These are phyloP conservation scores for Trypanosoma rangeli DNA, from an alignment of 208 protist genomes.

Conservation along the genomic window DNA sequence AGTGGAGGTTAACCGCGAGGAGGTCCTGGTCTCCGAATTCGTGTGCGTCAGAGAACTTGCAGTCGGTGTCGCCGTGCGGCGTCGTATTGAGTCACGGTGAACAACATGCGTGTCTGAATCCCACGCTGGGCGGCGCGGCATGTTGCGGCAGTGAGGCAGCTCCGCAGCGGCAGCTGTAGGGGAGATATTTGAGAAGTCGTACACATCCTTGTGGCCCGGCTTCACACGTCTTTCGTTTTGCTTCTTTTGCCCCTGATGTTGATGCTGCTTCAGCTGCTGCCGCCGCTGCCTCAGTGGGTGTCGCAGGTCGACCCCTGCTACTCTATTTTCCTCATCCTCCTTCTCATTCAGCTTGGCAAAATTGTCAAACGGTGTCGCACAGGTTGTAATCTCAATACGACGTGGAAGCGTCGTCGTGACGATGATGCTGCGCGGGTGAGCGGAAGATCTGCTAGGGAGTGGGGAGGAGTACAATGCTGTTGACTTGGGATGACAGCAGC, in stretches of 20 bases:
- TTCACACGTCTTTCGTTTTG: background rate
- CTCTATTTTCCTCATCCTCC: background rate
- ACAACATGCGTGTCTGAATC: background rate
- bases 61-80: background rate
- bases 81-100: background rate
- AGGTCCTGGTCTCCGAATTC: background rate
- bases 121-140: conserved; percentile 4
- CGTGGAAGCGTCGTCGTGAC: conserved; percentile 66
- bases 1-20: background rate
- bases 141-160: background rate
- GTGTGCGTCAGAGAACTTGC: background rate
- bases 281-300: background rate
- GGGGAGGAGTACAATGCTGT: conserved; percentile 7
- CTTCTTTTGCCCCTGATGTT: background rate
- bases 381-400: conserved; percentile 40
- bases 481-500: conserved; percentile 7
- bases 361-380: conserved; percentile 4
- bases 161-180: background rate
- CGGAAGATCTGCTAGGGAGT: background rate
- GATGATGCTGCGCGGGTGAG: conserved; percentile 34
- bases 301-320: background rate
- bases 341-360: background rate
- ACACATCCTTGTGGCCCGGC: conserved; percentile 5
- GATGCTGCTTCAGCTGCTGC: background rate
- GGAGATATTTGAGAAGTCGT: background rate